Conservation (phyloP, 176 grass and related monocot genomes). For the Avena insularis region DNA sequence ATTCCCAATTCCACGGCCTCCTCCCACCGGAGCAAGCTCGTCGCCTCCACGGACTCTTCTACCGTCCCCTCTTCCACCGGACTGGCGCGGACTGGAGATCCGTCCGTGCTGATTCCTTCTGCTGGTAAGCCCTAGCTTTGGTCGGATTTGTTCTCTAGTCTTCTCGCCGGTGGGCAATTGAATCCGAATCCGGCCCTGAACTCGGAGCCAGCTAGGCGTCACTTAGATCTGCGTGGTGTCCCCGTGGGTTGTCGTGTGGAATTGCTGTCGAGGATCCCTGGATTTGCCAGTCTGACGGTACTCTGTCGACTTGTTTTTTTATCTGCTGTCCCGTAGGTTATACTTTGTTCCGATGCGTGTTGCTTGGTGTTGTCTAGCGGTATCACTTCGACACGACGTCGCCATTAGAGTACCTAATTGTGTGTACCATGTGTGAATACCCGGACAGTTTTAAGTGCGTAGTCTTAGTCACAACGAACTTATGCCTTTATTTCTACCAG, state of each 20-base stretch:
- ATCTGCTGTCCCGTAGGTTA: not conserved
- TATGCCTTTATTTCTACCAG: not conserved
- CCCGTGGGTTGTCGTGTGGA: not conserved
- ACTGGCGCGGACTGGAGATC: conserved; percentile 42
- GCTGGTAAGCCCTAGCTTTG: conserved; percentile 26
- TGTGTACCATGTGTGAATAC: not conserved
- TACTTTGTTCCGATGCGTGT: conserved; percentile 10
- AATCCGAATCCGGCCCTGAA: conserved; percentile 10
- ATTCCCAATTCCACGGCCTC: conserved; percentile 38
- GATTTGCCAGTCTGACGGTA: not conserved
- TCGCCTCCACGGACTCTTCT: not conserved
- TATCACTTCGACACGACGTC: conserved; percentile 20
- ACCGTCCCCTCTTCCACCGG: not conserved
- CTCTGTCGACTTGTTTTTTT: conserved; percentile 26
- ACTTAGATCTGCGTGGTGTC: conserved; percentile 34
- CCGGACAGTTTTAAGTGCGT: not conserved
- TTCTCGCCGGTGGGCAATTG: not conserved
- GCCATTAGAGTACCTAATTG: conserved; percentile 21
- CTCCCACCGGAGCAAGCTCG: conserved; percentile 27
- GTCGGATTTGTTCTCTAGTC: not conserved
- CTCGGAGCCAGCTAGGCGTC: not conserved
- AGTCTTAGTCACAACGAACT: not conserved
- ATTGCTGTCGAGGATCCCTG: not conserved
- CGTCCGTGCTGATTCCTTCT: not conserved
- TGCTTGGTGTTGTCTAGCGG: not conserved